Evolutionary conservation across 306 rosid genomes (phyloP).

Genomic region (Pyrus communis): DNA sequence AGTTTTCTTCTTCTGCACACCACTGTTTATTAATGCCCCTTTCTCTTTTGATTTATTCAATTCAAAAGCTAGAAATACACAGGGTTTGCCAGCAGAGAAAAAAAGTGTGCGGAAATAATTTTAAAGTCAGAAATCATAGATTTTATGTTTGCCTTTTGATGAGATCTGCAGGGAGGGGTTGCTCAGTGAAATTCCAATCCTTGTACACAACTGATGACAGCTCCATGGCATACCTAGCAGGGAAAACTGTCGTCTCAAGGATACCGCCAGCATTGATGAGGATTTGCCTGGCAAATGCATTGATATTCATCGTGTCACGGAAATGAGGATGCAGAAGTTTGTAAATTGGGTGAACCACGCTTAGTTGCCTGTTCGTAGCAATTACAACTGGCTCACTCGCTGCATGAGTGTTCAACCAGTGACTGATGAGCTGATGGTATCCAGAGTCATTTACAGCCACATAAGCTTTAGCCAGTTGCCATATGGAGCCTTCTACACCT

Average conservation of each 20-base stretch:
- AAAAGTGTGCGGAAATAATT: too few relatives aligned
- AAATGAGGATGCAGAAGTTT: slow-evolving; percentile 49
- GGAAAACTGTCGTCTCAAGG: slow-evolving; percentile 39
- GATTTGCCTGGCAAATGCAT: slow-evolving; percentile 40
- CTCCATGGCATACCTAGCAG: slow-evolving; percentile 40
- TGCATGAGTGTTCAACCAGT: slow-evolving; percentile 77
- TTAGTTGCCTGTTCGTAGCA: slow-evolving; percentile 44
- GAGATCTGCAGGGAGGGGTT: slow-evolving; percentile 47
- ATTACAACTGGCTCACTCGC: slow-evolving; percentile 63
- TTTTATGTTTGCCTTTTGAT: slow-evolving; percentile 27
- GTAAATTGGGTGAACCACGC: slow-evolving; percentile 39
- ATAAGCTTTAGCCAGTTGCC: slow-evolving; percentile 74
- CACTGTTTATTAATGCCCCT: neutral
- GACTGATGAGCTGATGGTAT: slow-evolving; percentile 64
- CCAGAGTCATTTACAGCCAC: slow-evolving; percentile 62
- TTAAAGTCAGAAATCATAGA: neutral
- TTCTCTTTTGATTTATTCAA: neutral
- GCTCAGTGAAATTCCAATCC: slow-evolving; percentile 37
- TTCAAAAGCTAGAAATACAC: neutral
- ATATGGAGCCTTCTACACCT: slow-evolving; percentile 48
- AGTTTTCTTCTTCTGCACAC: neutral
- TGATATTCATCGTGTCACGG: slow-evolving; percentile 50
- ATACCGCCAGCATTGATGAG: slow-evolving; percentile 42
- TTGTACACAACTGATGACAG: slow-evolving; percentile 36
- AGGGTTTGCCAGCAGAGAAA: too few relatives aligned